Base-by-base conservation (phyloP, 768 basidiomycete genomes). In the Kwoniella dendrophila region DNA sequence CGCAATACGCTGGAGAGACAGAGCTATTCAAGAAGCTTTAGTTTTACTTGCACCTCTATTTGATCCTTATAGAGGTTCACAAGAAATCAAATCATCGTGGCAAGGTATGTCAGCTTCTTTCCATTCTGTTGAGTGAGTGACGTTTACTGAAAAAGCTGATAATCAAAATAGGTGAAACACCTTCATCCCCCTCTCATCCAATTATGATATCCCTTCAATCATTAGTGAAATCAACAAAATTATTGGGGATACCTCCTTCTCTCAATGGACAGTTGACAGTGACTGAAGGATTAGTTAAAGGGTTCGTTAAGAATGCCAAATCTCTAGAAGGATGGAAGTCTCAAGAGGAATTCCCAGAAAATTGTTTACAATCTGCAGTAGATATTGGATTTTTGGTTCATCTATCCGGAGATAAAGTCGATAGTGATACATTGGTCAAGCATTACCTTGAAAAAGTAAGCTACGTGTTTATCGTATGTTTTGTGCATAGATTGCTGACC, bases 381-480 rank as follows among this genome's bases (percentile, higher is more conserved):
- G 74, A 76, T 62, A 53, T 73, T 22, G 72, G 56, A 3, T 71
- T 76, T 52, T 49, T 75, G 48, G 41, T 52, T 10, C 30, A 69
- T 33, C 26, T 75, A 10, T 47, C 24, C 18, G 73, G 68, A 4
- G 55, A 58, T 16, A 36, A 59, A 24, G 29, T 56, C 14, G 41
- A 22, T 7, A 43, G 47, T n/a, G 67, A 72, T 55, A 27, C 22
- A 30, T 22, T 33, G 10, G 66, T 70, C 2, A 22, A 57, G 33
- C 38, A 47, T 14, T 33, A 60, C 55, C 24, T 72, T 2, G 26
- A 3, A 6, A 60, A 67, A 50, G 73, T 75, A 24, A 59, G 71
- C 43, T 34, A 7, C 22, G 18, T 52, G 14, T 5, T 10, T 32
- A 30, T n/a, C n/a, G n/a, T n/a, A n/a, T n/a, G n/a, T n/a, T n/a